These are phyloP conservation scores for Suhomyces coccinellae DNA, from an alignment of 1,139 yeast genomes.

Conservation along the genomic window DNA sequence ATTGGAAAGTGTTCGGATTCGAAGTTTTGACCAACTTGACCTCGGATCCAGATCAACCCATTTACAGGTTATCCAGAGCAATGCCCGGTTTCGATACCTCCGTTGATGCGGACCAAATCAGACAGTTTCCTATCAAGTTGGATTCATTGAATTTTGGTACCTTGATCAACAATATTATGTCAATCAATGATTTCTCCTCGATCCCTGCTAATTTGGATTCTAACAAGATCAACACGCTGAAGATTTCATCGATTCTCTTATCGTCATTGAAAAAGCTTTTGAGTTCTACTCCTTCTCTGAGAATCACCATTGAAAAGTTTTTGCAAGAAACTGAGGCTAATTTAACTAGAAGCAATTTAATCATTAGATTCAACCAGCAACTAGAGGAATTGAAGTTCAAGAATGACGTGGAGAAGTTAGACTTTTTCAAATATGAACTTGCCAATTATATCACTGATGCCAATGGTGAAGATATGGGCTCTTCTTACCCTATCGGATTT, in stretches of 20 bases:
- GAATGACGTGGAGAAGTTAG: conserved; percentile 50
- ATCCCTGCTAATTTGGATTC: conserved; percentile 8
- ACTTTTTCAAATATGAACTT: conserved; percentile 50
- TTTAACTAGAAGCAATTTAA: conserved; percentile 37
- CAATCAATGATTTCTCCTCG: conserved; percentile 19
- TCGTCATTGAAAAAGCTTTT: conserved; percentile 25
- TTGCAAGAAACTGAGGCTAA: conserved; percentile 41
- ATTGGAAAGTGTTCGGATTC: conserved; percentile 84
- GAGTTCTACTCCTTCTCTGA: conserved; percentile 30
- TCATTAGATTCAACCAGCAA: conserved; percentile 50
- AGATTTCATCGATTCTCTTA: conserved; percentile 13
- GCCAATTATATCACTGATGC: conserved; percentile 24
- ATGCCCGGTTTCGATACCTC: conserved; percentile 28
- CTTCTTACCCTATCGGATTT: conserved; percentile 56
- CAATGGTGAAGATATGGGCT: conserved; percentile 16
- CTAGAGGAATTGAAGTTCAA: conserved; percentile 55
- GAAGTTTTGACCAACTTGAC: conserved; percentile 62
- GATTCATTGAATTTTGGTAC: conserved; percentile 69
- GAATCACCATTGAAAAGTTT: conserved; percentile 54
- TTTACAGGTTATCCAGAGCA: conserved; percentile 32
- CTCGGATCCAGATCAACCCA: conserved; percentile 52
- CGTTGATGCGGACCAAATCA: conserved; percentile 49
- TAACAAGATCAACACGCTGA: conserved; percentile 4
- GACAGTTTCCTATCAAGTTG: conserved; percentile 42
- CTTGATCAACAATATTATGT: conserved; percentile 50